Evolutionary conservation across 2,329 filamentous ascomycete genomes (phyloP).

Genomic region (Xylogone sp.): DNA sequence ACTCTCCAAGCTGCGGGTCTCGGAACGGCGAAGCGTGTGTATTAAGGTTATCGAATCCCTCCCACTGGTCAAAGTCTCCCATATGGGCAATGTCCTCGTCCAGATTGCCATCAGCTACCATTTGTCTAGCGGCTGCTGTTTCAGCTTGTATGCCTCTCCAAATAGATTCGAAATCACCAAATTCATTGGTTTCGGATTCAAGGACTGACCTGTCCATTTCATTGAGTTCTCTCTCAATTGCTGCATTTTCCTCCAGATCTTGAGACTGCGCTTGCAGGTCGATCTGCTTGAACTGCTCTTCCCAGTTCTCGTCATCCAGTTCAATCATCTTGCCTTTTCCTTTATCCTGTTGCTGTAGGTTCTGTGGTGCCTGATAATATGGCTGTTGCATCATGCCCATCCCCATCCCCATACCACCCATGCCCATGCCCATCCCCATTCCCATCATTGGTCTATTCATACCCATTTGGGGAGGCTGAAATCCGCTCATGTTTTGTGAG

Average conservation of each 20-base stretch:
- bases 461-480: constrained; percentile 53
- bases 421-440: constrained; percentile 49
- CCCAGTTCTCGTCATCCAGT: constrained; percentile 91
- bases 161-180: constrained; percentile 85
- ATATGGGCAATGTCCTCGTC: constrained; percentile 57
- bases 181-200: constrained; percentile 69
- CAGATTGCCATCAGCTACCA: constrained; percentile 62
- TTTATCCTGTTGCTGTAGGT: constrained; percentile 50
- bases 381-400: constrained; percentile 40
- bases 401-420: constrained; percentile 36
- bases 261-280: constrained; percentile 53
- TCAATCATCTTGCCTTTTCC: constrained; percentile 93
- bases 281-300: constrained; percentile 90
- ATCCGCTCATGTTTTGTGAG: constrained; percentile 42
- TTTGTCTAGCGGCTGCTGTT: constrained; percentile 63
- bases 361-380: constrained; percentile 36
- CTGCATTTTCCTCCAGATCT: constrained; percentile 35
- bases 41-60: constrained; percentile 65
- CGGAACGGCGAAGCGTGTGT: constrained; percentile 59
- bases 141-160: constrained; percentile 81
- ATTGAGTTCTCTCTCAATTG: constrained; percentile 65
- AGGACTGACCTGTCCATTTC: constrained; percentile 81
- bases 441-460: constrained; percentile 49
- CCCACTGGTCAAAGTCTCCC: constrained; percentile 78
- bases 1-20: constrained; percentile 80